Base-by-base conservation (phyloP, 2,329 filamentous ascomycete species). In the Colletotrichum acutatum region DNA sequence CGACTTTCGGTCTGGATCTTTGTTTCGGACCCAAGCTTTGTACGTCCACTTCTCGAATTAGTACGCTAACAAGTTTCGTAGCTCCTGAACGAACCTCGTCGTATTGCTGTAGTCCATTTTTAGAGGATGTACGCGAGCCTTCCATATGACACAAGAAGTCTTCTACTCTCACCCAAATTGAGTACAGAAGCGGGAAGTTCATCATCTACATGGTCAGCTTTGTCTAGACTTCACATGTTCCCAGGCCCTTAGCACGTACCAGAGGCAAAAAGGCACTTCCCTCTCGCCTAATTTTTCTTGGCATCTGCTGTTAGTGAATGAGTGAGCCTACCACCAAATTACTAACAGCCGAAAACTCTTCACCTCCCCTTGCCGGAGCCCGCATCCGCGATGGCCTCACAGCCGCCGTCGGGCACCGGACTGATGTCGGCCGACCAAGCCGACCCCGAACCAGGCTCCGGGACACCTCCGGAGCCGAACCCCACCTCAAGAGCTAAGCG, bases 191-290 rank as follows among this genome's bases (percentile, higher is more conserved):
- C 7, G 54, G 62, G 14, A 54, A 66, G 32, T 70, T 70, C 62
- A 66, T 66, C 0, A 66, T 62, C 54, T 70, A n/a, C 2, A 22
- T 28, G 16, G 28, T 52, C 0, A 34, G 42, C 28, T 16, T 54
- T 42, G 46, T 9, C 0, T n/a, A 9, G 9, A 24, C 2, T 28
- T 14, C 8, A 11, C 4, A 22, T 28, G 42, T 49, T 9, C 4
- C 2, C 11, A 34, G 32, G 12, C 32, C 11, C 32, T 34, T 8
- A 8, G 7, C 1, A 67, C 75, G 34, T 52, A 79, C 79, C n/a
- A n/a, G n/a, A n/a, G n/a, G n/a, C n/a, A n/a, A n/a, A n/a, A n/a
- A n/a, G n/a, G n/a, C n/a, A n/a, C n/a, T n/a, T n/a, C n/a, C n/a
- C n/a, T n/a, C n/a, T n/a, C n/a, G n/a, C n/a, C n/a, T n/a, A n/a